Base-by-base conservation (phyloP, 352 stramenopile species). In the Globisporangium splendens region DNA sequence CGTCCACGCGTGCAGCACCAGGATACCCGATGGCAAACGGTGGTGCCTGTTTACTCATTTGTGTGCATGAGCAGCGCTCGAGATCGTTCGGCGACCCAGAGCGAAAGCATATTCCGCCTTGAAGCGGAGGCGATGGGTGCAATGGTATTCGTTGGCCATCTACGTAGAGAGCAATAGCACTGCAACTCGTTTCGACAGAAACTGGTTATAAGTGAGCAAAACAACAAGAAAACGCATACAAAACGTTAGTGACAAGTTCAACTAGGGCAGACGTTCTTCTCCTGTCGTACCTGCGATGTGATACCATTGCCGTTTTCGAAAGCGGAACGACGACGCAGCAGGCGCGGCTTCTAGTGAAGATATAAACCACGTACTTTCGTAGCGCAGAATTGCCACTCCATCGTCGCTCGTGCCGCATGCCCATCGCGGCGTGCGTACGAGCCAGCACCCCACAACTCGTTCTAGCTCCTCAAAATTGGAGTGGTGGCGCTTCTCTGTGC, bases 361-460 rank as follows among this genome's bases (percentile, higher is more conserved):
- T 33, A 33, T 38, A 18, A 35, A 47, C 42, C 33, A 63, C 10
- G 21, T 31, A 4, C n/a, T 15, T 1, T 33, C 46, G 21, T 24
- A 4, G 13, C 41, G 65, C 8, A 69, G 4, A 7, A 62, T 46
- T n/a, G 72, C 15, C 1, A 38, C 13, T 0, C 50, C 47, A 12
- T 62, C 53, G 8, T n/a, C 38, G 5, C 56, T 61, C 10, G 73
- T 18, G 1, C 68, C 72, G 35, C 51, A 75, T 1, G 54, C 41
- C 68, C 68, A 80, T 4, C 21, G 28, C 4, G 66, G 53, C 12
- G 72, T 67, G 48, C 68, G 50, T 17, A 77, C 8, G 38, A 72
- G 28, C 72, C 72, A 80, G 35, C 63, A 77, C 13, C 63, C 56
- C 3, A 44, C 43, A 21, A 21, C 31, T 41, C 14, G 54, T 11